phyloP scores from a whole-genome alignment of 192 early-diverging fungal genomes.

The Rhizoclosmatium sp. region DNA sequence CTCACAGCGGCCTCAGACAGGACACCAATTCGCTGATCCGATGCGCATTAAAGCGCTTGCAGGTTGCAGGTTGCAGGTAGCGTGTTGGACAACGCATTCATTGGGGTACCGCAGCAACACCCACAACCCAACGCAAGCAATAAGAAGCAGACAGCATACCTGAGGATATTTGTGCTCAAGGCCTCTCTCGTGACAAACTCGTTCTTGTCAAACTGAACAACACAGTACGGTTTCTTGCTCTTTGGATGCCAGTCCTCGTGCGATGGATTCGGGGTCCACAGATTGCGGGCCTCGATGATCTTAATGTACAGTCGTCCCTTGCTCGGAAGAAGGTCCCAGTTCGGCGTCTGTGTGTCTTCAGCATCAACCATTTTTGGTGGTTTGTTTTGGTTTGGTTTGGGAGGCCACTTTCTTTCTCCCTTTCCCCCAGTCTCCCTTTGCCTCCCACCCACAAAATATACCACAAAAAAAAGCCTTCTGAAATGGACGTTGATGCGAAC shows the following conservation, averaged over 20 bases:
- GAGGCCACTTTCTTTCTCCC: no score
- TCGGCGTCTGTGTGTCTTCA: constrained; percentile 1
- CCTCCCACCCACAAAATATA: not conserved
- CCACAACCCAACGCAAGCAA: no score
- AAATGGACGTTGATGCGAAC: not conserved
- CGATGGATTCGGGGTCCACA: constrained; percentile 72
- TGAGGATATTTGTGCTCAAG: not conserved
- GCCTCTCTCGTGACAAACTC: constrained; percentile 66
- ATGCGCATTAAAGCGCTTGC: no score
- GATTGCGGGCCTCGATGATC: constrained; percentile 79
- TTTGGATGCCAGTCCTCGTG: constrained; percentile 47
- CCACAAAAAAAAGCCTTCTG: not conserved
- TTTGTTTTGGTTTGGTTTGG: not conserved
- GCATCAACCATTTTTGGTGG: not conserved
- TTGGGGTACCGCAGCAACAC: no score
- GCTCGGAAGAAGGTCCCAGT: constrained; percentile 17
- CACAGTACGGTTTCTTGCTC: constrained; percentile 70
- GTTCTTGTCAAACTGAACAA: constrained; percentile 90
- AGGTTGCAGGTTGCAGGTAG: no score
- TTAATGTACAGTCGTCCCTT: constrained; percentile 58
- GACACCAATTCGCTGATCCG: no score
- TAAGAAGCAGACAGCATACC: not conserved
- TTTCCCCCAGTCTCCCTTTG: no score
- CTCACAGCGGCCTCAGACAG: no score
- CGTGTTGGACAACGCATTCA: no score